A percentile compares a stretch with the other conserved stretches of the same genome.
Evolutionary conservation across 1,139 yeast species (phyloP).

Genomic region (Debaryomyces singareniensis): DNA sequence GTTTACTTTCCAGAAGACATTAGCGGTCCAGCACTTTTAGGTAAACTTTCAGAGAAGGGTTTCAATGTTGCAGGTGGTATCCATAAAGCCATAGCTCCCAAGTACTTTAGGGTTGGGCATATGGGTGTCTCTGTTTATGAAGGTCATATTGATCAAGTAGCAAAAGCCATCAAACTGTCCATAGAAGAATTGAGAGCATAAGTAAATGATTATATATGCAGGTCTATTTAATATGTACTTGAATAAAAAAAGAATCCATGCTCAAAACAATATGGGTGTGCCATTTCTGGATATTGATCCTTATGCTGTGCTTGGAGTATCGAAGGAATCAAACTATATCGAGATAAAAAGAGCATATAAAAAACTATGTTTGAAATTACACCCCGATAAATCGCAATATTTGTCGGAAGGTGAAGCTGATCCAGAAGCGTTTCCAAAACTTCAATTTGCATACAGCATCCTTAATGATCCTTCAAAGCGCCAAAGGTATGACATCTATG

Average conservation of each 20-base stretch:
- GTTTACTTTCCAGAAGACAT: constrained; percentile 76
- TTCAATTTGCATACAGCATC: constrained; percentile 73
- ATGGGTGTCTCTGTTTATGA: constrained; percentile 64
- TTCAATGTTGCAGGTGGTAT: constrained; percentile 88
- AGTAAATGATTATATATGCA: no score
- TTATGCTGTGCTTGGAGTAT: constrained; percentile 51
- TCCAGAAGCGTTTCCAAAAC: constrained; percentile 50
- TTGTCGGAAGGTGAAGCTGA: constrained; percentile 17
- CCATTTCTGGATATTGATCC: constrained; percentile 61
- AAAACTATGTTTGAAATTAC: constrained; percentile 59
- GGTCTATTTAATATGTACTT: background rate
- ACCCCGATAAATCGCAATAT: constrained; percentile 68
- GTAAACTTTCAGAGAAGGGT: constrained; percentile 55
- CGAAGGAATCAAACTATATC: constrained; percentile 34
- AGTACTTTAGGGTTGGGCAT: constrained; percentile 91
- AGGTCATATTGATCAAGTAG: constrained; percentile 35
- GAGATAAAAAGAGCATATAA: constrained; percentile 70
- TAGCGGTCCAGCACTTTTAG: constrained; percentile 57
- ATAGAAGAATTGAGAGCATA: constrained; percentile 22
- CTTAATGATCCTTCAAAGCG: constrained; percentile 55
- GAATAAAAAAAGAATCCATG: no score
- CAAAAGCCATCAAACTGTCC: constrained; percentile 31
- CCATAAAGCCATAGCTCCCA: constrained; percentile 71
- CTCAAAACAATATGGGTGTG: constrained; percentile 27
- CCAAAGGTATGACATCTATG: constrained; percentile 60